Conservation (phyloP, 75 land plant species). For the Azolla pinnata region DNA sequence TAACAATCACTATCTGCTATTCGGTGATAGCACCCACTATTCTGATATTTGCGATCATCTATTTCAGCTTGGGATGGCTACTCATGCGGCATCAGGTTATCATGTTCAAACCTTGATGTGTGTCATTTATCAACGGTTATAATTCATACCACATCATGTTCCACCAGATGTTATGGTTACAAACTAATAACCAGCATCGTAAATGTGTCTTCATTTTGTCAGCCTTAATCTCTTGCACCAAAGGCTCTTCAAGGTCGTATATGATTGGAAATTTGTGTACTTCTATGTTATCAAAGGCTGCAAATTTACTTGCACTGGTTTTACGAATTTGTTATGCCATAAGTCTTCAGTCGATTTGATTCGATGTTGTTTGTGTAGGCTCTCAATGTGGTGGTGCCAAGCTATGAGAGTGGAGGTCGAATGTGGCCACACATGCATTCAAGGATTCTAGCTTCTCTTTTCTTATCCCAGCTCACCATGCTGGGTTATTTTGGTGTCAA, state of each 20-base stretch:
- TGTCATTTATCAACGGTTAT: too few relatives aligned
- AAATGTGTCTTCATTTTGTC: too few relatives aligned
- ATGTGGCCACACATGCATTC: constrained; percentile 91
- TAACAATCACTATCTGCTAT: constrained; percentile 75
- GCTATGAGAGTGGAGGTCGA: constrained; percentile 70
- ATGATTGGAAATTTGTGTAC: too few relatives aligned
- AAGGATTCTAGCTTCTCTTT: constrained; percentile 52
- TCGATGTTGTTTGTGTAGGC: constrained; percentile 63
- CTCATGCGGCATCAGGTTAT: constrained; percentile 69
- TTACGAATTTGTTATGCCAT: not conserved
- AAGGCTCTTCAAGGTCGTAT: too few relatives aligned
- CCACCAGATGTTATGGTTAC: too few relatives aligned
- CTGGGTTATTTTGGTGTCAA: constrained; percentile 65
- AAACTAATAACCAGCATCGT: too few relatives aligned
- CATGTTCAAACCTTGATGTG: too few relatives aligned
- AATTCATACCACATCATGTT: too few relatives aligned
- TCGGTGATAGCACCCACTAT: constrained; percentile 75
- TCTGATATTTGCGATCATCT: constrained; percentile 61
- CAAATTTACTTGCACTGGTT: too few relatives aligned
- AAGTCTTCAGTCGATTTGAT: not conserved
- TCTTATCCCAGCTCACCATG: constrained; percentile 76
- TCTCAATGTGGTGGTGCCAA: constrained; percentile 71
- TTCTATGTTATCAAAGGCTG: too few relatives aligned
- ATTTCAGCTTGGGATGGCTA: constrained; percentile 83
- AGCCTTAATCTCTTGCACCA: too few relatives aligned